phyloP scores from a whole-genome alignment of 2,329 filamentous ascomycete species.

The Diaporthe sp. region DNA sequence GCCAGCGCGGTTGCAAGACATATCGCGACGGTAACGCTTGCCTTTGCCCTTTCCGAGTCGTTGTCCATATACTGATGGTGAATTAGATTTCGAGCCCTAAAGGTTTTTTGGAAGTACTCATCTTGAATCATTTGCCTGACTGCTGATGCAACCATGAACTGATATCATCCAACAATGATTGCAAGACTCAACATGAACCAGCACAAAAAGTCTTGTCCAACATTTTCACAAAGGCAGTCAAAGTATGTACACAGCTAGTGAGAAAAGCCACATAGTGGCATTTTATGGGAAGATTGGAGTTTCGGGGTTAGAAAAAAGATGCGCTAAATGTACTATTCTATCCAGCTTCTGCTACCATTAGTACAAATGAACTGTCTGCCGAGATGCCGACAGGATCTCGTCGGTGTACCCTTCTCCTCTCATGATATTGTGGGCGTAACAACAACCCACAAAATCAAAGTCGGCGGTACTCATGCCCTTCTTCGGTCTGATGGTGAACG shows the following conservation, averaged over 20 bases:
- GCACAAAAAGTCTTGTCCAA: too few relatives aligned
- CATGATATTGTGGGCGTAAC: background rate
- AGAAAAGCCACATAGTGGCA: too few relatives aligned
- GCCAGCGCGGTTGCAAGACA: background rate
- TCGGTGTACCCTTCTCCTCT: background rate
- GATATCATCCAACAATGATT: too few relatives aligned
- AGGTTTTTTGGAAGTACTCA: rapidly evolving
- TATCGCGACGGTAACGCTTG: background rate
- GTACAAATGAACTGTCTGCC: background rate
- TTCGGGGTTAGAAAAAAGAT: too few relatives aligned
- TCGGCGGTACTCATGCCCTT: background rate
- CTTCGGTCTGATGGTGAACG: background rate
- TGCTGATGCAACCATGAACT: too few relatives aligned
- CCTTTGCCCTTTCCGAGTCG: background rate
- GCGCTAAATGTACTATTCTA: too few relatives aligned
- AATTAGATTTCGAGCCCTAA: background rate
- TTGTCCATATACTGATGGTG: background rate
- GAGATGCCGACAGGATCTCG: background rate
- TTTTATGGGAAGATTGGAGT: too few relatives aligned
- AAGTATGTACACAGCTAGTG: too few relatives aligned
- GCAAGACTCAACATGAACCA: too few relatives aligned
- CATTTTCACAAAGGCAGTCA: too few relatives aligned
- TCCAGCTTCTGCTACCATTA: background rate
- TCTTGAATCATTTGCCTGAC: too few relatives aligned
- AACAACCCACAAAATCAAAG: background rate